These are phyloP conservation scores for Piper longum DNA, from an alignment of 164 flowering plant genomes.

Conservation along the genomic window DNA sequence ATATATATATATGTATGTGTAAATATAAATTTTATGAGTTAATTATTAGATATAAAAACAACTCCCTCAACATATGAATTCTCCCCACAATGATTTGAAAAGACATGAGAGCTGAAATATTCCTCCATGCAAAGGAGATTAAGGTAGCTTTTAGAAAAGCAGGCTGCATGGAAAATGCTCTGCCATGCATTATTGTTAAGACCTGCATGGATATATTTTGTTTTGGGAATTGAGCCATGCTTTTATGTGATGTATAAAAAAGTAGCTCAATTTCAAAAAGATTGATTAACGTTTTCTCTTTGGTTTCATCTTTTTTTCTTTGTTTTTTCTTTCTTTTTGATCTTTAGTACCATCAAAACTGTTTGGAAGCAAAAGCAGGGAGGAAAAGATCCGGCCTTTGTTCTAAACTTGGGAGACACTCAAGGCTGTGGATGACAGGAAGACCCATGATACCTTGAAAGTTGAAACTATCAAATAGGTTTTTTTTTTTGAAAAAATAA, in stretches of 20 bases:
- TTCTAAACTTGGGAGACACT: neutral
- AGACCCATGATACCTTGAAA: neutral
- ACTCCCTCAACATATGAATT: too few species aligned
- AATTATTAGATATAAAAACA: too few species aligned
- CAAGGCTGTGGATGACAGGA: neutral
- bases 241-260: too few species aligned
- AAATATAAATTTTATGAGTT: too few species aligned
- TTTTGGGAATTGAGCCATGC: neutral
- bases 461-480: neutral
- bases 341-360: too few species aligned
- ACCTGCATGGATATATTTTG: neutral
- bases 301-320: neutral
- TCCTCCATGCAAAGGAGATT: neutral
- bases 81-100: neutral
- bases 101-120: neutral
- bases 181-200: neutral
- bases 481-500: too few species aligned
- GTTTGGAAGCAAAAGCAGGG: neutral
- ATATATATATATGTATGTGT: too few species aligned
- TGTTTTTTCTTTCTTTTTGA: too few species aligned
- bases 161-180: neutral
- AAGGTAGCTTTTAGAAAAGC: neutral
- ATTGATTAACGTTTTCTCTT: too few species aligned
- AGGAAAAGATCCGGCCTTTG: neutral
- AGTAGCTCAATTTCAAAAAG: neutral